Evolutionary conservation across 2,329 filamentous ascomycete species (phyloP).

Genomic region (Coniochaeta sp.): DNA sequence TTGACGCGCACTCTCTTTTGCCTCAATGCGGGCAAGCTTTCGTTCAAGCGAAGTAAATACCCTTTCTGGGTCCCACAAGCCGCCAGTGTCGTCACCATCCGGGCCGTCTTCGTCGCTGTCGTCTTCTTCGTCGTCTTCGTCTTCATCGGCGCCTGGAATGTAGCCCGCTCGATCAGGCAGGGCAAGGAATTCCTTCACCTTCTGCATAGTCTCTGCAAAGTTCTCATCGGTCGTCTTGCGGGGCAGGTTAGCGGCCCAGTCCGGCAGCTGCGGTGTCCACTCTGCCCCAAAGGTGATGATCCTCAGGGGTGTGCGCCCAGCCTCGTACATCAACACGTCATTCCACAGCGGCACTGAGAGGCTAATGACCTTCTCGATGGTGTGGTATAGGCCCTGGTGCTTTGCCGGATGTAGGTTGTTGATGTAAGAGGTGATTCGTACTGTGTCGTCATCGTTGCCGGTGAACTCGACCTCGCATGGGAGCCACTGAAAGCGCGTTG

Average conservation of each 20-base stretch:
- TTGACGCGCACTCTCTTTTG: background rate
- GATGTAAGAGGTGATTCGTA: constrained; percentile 10
- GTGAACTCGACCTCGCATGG: constrained; percentile 10
- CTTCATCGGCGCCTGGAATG: constrained; percentile 20
- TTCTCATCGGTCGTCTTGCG: background rate
- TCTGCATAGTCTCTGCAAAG: constrained; percentile 8
- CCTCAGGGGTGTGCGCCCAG: background rate
- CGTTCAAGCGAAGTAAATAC: background rate
- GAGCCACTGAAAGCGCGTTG: constrained; percentile 12
- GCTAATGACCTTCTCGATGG: constrained; percentile 9
- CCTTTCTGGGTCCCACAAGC: background rate
- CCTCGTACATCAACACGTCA: constrained; percentile 1
- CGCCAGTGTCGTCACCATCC: background rate
- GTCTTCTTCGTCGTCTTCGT: constrained; percentile 8
- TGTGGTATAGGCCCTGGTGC: constrained; percentile 8
- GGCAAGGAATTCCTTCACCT: constrained; percentile 7
- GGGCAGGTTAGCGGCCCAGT: background rate
- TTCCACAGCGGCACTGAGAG: constrained; percentile 6
- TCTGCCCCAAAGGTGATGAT: constrained; percentile 2
- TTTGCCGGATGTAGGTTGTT: constrained; percentile 11
- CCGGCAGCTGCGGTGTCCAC: background rate
- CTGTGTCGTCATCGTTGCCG: background rate
- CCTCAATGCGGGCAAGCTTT: background rate
- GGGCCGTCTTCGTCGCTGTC: constrained; percentile 6
- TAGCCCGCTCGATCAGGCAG: constrained; percentile 7